A percentile compares a stretch with the other conserved stretches of the same genome.
phyloP scores from a whole-genome alignment of 352 stramenopile genomes.

The Halophytophthora polymorphica region DNA sequence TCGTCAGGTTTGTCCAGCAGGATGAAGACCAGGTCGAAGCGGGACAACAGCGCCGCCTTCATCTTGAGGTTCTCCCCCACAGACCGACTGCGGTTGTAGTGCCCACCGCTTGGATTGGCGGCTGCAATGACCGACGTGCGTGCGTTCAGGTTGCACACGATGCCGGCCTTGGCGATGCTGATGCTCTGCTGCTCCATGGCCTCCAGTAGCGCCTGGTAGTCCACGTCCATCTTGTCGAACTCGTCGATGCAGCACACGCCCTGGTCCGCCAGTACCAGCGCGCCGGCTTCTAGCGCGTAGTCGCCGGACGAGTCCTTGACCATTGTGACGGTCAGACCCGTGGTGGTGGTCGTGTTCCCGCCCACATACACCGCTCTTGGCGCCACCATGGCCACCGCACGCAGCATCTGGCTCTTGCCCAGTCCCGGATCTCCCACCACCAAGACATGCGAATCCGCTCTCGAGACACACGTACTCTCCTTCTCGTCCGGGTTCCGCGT shows the following conservation, averaged over 20 bases:
- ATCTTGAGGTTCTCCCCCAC: constrained; percentile 97
- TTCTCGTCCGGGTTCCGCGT: constrained; percentile 74
- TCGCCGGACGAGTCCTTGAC: constrained; percentile 92
- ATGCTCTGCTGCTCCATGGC: constrained; percentile 99
- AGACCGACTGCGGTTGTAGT: constrained; percentile 95
- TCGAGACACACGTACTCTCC: constrained; percentile 58
- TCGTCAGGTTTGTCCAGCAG: constrained; percentile 93
- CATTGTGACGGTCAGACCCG: constrained; percentile 95
- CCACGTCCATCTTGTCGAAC: constrained; percentile 97
- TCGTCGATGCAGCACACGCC: constrained; percentile 98
- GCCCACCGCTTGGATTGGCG: constrained; percentile 95
- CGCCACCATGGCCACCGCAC: constrained; percentile 87
- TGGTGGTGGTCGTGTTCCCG: constrained; percentile 95
- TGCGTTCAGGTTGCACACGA: constrained; percentile 94
- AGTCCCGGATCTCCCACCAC: constrained; percentile 95
- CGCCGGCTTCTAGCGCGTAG: constrained; percentile 90
- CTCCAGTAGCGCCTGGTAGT: constrained; percentile 93
- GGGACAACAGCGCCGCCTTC: constrained; percentile 92
- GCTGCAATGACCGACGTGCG: constrained; percentile 95
- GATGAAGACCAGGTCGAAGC: constrained; percentile 98
- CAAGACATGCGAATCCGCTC: constrained; percentile 94
- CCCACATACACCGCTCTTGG: constrained; percentile 96
- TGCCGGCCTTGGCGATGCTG: constrained; percentile 89
- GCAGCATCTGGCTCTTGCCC: constrained; percentile 96
- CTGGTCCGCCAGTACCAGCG: constrained; percentile 92